A percentile compares a stretch with the other conserved stretches of the same genome.
These are phyloP conservation scores for Colletotrichum phormii DNA, from an alignment of 2,329 filamentous ascomycete genomes.

Conservation along the genomic window DNA sequence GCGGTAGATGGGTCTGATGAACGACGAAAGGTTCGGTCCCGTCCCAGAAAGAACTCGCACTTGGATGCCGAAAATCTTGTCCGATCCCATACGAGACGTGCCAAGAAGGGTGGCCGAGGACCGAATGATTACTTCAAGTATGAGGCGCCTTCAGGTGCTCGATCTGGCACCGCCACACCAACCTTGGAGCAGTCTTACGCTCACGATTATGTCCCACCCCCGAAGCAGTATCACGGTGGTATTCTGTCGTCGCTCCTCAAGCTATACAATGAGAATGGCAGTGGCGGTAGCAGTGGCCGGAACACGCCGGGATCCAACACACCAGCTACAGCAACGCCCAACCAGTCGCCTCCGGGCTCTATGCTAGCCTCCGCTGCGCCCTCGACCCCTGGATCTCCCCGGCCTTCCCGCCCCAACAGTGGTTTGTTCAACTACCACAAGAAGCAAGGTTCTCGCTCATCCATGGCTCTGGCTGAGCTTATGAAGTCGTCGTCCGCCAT, in stretches of 20 bases:
- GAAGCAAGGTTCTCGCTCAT: conserved; percentile 55
- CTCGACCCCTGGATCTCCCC: conserved; percentile 41
- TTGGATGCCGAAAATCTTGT: conserved; percentile 49
- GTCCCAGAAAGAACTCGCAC: conserved; percentile 33
- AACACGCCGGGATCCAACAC: conserved; percentile 56
- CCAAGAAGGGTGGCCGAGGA: conserved; percentile 37
- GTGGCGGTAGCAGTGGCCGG: conserved; percentile 50
- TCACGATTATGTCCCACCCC: conserved; percentile 71
- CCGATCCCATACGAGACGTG: conserved; percentile 46
- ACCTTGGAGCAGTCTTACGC: conserved; percentile 61
- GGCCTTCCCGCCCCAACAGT: conserved; percentile 48
- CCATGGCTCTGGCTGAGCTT: conserved; percentile 61
- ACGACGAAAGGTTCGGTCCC: conserved; percentile 14
- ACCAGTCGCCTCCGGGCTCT: conserved; percentile 53
- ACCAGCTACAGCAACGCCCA: conserved; percentile 54
- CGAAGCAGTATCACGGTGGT: conserved; percentile 77
- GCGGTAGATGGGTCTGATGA: conserved; percentile 13
- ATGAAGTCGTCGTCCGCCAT: conserved; percentile 67
- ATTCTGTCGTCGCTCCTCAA: conserved; percentile 79
- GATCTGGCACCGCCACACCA: conserved; percentile 53
- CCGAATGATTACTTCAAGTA: conserved; percentile 45
- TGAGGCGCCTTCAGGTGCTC: conserved; percentile 39
- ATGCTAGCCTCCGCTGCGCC: conserved; percentile 50
- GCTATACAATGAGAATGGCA: conserved; percentile 67
- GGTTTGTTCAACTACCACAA: conserved; percentile 56